phyloP scores from a whole-genome alignment of 1,284 basidiomycete genomes.

The Ustilago cynodontis region DNA sequence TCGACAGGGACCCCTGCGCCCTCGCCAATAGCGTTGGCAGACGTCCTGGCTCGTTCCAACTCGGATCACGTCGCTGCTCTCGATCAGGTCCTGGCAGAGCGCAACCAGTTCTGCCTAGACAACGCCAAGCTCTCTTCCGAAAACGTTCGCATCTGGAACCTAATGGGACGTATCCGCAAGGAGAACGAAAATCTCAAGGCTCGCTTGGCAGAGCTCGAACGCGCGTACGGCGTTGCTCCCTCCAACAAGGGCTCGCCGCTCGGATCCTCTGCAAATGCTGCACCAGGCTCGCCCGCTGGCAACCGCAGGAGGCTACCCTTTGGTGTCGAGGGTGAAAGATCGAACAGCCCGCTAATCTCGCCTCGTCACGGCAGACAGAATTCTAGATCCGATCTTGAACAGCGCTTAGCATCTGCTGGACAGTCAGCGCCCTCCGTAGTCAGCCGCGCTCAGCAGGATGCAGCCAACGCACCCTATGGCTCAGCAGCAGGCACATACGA shows the following conservation, averaged over 20 bases:
- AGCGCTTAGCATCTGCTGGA: slow-evolving; percentile 16
- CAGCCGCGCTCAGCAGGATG: background rate
- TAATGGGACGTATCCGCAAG: slow-evolving; percentile 61
- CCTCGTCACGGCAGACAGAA: slow-evolving; percentile 36
- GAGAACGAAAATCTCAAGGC: slow-evolving; percentile 64
- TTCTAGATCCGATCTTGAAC: slow-evolving; percentile 34
- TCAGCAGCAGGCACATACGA: slow-evolving; percentile 15
- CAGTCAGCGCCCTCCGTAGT: background rate
- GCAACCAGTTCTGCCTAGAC: slow-evolving; percentile 60
- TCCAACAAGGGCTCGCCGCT: slow-evolving; percentile 31
- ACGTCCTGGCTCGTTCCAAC: slow-evolving; percentile 51
- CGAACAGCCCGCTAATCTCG: slow-evolving; percentile 42
- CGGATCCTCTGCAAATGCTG: slow-evolving; percentile 11
- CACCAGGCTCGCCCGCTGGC: slow-evolving; percentile 40
- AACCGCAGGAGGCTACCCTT: slow-evolving; percentile 38
- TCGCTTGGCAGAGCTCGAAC: slow-evolving; percentile 38
- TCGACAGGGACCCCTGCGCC: slow-evolving; percentile 33
- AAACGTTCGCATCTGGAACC: slow-evolving; percentile 65
- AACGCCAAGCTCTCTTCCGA: slow-evolving; percentile 61
- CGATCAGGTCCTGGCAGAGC: slow-evolving; percentile 60
- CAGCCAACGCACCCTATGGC: slow-evolving; percentile 1
- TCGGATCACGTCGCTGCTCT: slow-evolving; percentile 53
- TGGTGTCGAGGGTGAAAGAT: slow-evolving; percentile 25
- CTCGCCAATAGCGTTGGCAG: slow-evolving; percentile 53
- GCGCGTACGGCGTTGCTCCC: slow-evolving; percentile 18